Conservation (phyloP, 108 stramenopile species). For the Cyclotella cryptica region DNA sequence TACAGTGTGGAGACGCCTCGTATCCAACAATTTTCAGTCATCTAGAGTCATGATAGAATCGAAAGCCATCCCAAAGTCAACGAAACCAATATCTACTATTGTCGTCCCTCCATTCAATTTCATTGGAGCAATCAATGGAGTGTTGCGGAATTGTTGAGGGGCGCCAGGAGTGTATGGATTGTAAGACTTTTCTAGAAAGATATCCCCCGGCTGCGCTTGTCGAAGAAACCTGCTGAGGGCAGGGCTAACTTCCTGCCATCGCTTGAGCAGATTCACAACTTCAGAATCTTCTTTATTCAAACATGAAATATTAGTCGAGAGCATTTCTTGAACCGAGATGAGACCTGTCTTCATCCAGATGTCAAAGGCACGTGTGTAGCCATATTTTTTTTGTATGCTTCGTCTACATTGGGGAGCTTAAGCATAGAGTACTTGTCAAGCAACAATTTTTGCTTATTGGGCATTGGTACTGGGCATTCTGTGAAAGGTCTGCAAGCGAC, state of each 20-base stretch:
- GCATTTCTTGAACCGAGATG: background rate
- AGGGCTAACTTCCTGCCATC: slow-evolving; percentile 25
- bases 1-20: slow-evolving; percentile 3
- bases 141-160: slow-evolving; percentile 26
- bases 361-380: background rate
- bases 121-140: background rate
- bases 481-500: background rate
- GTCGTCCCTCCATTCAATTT: background rate
- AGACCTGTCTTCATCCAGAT: background rate
- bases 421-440: background rate
- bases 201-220: background rate
- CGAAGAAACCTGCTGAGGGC: slow-evolving; percentile 1
- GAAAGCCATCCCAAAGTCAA: slow-evolving; percentile 24
- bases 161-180: background rate
- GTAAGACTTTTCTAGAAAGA: slow-evolving; percentile 5
- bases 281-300: background rate
- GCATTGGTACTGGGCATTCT: background rate
- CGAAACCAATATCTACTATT: slow-evolving; percentile 22
- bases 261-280: slow-evolving; percentile 9
- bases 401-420: background rate
- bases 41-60: slow-evolving; percentile 2
- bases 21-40: slow-evolving; percentile 6
- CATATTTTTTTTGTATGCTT: slow-evolving; percentile 2
- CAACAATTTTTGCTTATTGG: background rate
- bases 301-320: background rate